These are phyloP conservation scores for Diospyros lotus DNA, from an alignment of 148 eudicot species.

Conservation along the genomic window DNA sequence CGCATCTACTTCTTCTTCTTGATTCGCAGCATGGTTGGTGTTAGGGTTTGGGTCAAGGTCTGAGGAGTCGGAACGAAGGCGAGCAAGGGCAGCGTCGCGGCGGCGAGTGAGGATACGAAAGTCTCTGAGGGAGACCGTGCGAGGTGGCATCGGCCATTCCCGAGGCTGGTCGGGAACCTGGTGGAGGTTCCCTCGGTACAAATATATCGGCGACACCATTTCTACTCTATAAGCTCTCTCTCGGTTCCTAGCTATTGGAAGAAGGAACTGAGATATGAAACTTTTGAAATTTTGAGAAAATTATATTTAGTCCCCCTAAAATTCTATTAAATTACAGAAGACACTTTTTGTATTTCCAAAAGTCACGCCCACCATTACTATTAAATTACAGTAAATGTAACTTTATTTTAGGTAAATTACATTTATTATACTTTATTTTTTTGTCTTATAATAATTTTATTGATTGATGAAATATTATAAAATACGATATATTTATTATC, in stretches of 20 bases:
- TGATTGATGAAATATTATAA: no score
- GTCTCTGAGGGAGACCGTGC: slow-evolving; percentile 46
- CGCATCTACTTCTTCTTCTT: neutral
- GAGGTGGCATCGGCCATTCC: slow-evolving; percentile 61
- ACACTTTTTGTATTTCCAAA: no score
- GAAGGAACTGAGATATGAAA: no score
- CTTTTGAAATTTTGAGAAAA: no score
- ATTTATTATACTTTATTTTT: no score
- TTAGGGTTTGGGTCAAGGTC: slow-evolving; percentile 21
- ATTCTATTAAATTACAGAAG: no score
- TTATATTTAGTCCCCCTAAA: no score
- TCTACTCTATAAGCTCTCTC: neutral
- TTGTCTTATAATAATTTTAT: no score
- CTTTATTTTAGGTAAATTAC: no score
- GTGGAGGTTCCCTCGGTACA: slow-evolving; percentile 90
- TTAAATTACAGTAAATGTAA: no score
- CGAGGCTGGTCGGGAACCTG: slow-evolving; percentile 52
- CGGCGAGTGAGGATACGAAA: slow-evolving; percentile 65
- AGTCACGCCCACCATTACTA: no score
- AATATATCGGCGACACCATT: slow-evolving; percentile 77
- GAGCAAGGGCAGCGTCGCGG: slow-evolving; percentile 64
- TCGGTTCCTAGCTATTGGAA: neutral
- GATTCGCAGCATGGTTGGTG: slow-evolving; percentile 11
- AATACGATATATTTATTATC: no score
- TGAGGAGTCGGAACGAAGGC: slow-evolving; percentile 33